Base-by-base conservation (phyloP, 192 early-diverging fungal genomes). In the Backusella sp. region DNA sequence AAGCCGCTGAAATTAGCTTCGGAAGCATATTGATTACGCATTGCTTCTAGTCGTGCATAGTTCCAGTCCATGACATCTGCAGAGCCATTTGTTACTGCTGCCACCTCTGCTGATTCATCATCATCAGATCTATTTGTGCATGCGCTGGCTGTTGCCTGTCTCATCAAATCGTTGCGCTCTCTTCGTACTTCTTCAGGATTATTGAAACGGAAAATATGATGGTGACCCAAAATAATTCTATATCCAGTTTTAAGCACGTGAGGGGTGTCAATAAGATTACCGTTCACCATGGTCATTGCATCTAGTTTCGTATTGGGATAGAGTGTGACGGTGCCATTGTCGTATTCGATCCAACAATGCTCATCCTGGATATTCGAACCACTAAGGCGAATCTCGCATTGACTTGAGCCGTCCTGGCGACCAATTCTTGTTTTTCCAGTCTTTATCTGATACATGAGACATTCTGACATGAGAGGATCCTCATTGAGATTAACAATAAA, bases 401-500 rank as follows among this genome's bases (percentile, higher is more conserved):
- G 84, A 1, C 66, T 68, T 15, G 83, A 68, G 6, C 83, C 83
- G 4, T 88, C 83, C n/a, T 85, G 75, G 0, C 84, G 78, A 3
- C 94, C 95, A n/a, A 95, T 94, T 1, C 82, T 72, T 0, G 94
- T 94, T 14, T 74, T 82, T 11, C 96, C 96, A 1, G 85, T 85
- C 44, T 92, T 92, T 69, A 97, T 83, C 66, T 92, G 92, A 83
- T 96, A 96, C 28, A 97, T 89, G 9, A 97, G 86, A 71, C 94
- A 96, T 76, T 97, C 95, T 17, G 93, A 93, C 91, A 94, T 92
- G 26, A 93, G 86, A 52, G 95, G 93, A 79, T 97, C 93, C 77
- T 96, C 95, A 76, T 93, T 95, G 21, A 95, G 87, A 73, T 96
- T 97, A 59, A 97, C 90, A 59, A 97, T 85, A 80, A 96, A 94